Percentiles rank a stretch among this genome's conserved stretches.
Conservation (phyloP, 2,329 filamentous ascomycete genomes). For the Colletotrichum somersetense region DNA sequence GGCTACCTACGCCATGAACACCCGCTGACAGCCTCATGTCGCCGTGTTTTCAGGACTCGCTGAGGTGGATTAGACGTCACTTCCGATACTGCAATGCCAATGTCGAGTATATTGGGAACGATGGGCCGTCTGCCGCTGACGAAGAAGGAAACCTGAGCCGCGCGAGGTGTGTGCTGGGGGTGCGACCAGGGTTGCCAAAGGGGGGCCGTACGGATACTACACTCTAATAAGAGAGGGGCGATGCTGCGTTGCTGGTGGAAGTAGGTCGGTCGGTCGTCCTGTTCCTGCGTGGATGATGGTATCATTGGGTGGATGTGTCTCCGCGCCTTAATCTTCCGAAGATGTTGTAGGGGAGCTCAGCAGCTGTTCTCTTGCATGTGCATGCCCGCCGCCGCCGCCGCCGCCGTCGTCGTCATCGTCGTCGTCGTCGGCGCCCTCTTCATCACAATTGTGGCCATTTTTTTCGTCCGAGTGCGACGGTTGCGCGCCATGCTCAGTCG, state of each 20-base stretch:
- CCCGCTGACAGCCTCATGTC: conserved; percentile 10
- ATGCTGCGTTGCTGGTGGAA: conserved; percentile 38
- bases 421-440: not conserved
- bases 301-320: conserved; percentile 21
- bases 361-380: not conserved
- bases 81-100: conserved; percentile 11
- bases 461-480: not conserved
- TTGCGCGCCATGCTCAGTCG: not conserved
- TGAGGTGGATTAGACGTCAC: conserved; percentile 1
- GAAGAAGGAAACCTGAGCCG: conserved; percentile 6
- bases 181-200: conserved; percentile 14
- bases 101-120: not conserved
- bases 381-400: not conserved
- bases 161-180: conserved; percentile 15
- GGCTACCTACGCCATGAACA: conserved; percentile 17
- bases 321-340: conserved; percentile 15
- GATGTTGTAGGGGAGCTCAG: conserved; percentile 3
- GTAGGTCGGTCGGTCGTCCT: conserved; percentile 22
- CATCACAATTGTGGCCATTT: not conserved
- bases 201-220: conserved; percentile 9
- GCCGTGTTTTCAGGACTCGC: not conserved
- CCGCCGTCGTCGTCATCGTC: too few relatives aligned
- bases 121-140: conserved; percentile 10
- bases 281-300: conserved; percentile 29
- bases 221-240: conserved; percentile 39